Evolutionary conservation across 441 rosid species (phyloP).

Genomic region (Erodium trifolium): DNA sequence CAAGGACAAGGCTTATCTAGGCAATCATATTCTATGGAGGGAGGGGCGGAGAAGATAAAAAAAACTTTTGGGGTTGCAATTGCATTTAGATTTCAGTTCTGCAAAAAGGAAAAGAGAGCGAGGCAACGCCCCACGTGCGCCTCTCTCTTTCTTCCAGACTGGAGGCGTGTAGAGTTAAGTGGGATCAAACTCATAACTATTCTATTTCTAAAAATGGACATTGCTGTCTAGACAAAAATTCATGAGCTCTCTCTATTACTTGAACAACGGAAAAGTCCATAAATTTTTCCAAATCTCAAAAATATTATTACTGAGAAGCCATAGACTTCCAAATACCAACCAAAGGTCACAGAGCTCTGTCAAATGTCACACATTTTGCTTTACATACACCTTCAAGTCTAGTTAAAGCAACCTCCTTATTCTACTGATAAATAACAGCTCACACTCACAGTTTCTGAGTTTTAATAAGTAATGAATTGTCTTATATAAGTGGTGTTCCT

Average conservation of each 20-base stretch:
- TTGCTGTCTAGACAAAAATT: neutral
- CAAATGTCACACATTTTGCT: neutral
- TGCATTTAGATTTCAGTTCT: constrained; percentile 19
- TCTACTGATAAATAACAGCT: constrained; percentile 15
- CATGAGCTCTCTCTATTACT: neutral
- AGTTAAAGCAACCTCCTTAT: constrained; percentile 9
- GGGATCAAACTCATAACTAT: constrained; percentile 9
- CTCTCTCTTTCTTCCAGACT: constrained; percentile 16
- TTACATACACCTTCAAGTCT: neutral
- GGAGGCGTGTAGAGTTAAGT: constrained; percentile 2
- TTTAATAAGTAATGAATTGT: constrained; percentile 7
- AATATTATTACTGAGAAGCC: neutral
- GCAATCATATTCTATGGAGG: constrained; percentile 8
- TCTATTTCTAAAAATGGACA: neutral
- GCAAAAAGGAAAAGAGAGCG: constrained; percentile 25
- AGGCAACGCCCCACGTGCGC: constrained; percentile 38
- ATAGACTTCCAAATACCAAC: neutral
- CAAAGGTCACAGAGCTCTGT: neutral
- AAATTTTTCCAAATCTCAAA: neutral
- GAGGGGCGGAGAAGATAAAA: neutral
- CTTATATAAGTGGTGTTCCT: constrained; percentile 13
- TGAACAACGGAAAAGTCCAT: neutral
- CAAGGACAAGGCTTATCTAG: constrained; percentile 3
- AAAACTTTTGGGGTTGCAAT: constrained; percentile 1
- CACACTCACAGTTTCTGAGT: constrained; percentile 12